These are phyloP conservation scores for Fusarium sublunatum DNA, from an alignment of 2,329 filamentous ascomycete genomes.

Conservation along the genomic window DNA sequence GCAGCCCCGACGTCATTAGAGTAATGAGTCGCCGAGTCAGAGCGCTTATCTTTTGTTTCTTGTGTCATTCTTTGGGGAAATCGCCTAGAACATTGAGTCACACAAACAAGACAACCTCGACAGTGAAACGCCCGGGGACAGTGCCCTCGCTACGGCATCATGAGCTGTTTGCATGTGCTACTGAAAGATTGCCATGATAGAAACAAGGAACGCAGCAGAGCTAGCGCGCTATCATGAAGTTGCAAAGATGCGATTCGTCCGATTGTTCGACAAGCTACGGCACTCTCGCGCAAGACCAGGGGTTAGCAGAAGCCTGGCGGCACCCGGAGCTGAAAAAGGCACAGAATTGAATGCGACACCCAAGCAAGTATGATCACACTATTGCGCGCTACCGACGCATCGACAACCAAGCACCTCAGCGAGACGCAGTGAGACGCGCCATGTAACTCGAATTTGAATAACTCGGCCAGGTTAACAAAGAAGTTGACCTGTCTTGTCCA, in stretches of 20 bases:
- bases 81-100: slow-evolving; percentile 26
- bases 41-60: slow-evolving; percentile 16
- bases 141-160: slow-evolving; percentile 18
- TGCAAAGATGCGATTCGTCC: slow-evolving; percentile 21
- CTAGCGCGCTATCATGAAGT: slow-evolving; percentile 26
- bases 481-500: neutral
- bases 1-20: slow-evolving; percentile 24
- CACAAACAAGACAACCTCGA: neutral
- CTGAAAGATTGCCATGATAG: slow-evolving; percentile 2
- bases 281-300: slow-evolving; percentile 27
- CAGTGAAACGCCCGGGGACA: slow-evolving; percentile 26
- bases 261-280: slow-evolving; percentile 5
- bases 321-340: slow-evolving; percentile 38
- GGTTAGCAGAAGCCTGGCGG: slow-evolving; percentile 30
- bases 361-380: slow-evolving; percentile 13
- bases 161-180: neutral
- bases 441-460: slow-evolving; percentile 22
- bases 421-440: slow-evolving; percentile 23
- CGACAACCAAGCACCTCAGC: slow-evolving; percentile 28
- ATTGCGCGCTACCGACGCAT: slow-evolving; percentile 13
- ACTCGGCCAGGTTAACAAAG: slow-evolving; percentile 7
- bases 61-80: slow-evolving; percentile 27
- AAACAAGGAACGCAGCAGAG: slow-evolving; percentile 25
- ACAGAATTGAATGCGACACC: slow-evolving; percentile 26
- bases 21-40: slow-evolving; percentile 30